Evolutionary conservation across 1,284 basidiomycete species (phyloP).

Genomic region (Peniophora sp.): DNA sequence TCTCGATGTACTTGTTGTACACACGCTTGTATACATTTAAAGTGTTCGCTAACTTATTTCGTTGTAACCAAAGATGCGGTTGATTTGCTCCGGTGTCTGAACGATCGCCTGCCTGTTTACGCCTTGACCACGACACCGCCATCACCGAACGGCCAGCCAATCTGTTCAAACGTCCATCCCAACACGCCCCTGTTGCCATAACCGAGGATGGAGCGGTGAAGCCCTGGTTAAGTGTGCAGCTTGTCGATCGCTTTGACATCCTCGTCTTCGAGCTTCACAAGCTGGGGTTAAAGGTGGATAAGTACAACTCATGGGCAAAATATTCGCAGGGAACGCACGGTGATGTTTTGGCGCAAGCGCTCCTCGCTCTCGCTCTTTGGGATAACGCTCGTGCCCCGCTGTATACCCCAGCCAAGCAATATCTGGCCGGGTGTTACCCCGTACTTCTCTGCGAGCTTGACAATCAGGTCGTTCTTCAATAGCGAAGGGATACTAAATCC

Average conservation of each 20-base stretch:
- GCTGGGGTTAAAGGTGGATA: conserved; percentile 11
- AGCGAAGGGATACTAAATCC: conserved; percentile 4
- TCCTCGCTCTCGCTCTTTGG: conserved; percentile 31
- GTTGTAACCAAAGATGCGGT: too few species aligned
- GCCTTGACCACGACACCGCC: too few species aligned
- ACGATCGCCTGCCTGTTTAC: too few species aligned
- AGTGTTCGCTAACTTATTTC: too few species aligned
- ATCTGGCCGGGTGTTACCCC: conserved; percentile 33
- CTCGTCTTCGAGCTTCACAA: conserved; percentile 18
- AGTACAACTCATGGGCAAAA: neutral
- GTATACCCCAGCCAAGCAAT: conserved; percentile 32
- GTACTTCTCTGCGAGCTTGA: conserved; percentile 32
- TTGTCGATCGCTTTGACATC: conserved; percentile 15
- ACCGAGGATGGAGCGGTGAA: conserved; percentile 3
- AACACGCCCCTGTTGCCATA: neutral
- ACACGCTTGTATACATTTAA: too few species aligned
- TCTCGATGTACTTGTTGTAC: too few species aligned
- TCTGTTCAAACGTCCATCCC: conserved; percentile 1
- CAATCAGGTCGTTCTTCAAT: conserved; percentile 18
- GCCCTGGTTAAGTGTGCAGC: conserved; percentile 3
- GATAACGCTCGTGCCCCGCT: conserved; percentile 25
- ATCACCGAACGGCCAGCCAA: neutral
- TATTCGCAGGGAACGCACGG: conserved; percentile 12
- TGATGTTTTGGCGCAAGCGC: conserved; percentile 33
- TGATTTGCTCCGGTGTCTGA: too few species aligned